These are phyloP conservation scores for Cutaneotrichosporon sp. DNA, from an alignment of 1,284 basidiomycete species.

Conservation along the genomic window DNA sequence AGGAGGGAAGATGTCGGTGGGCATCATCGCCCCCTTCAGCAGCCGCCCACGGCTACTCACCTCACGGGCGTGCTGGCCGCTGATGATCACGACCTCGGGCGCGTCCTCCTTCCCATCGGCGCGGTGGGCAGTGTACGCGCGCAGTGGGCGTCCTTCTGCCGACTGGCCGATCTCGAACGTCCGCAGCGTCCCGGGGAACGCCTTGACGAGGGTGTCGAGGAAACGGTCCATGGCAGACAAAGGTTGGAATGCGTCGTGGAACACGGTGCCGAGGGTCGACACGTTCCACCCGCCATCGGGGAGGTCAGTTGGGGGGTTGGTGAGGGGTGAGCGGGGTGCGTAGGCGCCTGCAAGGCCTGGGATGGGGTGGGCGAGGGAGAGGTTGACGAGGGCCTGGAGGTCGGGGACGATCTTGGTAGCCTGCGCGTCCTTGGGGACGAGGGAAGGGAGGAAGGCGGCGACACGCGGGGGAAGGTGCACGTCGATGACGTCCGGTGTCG, in stretches of 20 bases:
- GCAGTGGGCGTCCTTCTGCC: conserved; percentile 39
- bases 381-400: conserved; percentile 40
- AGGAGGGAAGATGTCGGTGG: neutral
- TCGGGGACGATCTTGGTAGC: conserved; percentile 32
- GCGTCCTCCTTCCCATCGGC: conserved; percentile 14
- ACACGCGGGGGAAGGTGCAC: conserved; percentile 30
- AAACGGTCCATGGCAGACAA: conserved; percentile 46
- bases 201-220: conserved; percentile 38
- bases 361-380: neutral
- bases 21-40: neutral
- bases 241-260: conserved; percentile 50
- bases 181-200: conserved; percentile 37
- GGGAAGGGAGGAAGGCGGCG: conserved; percentile 13
- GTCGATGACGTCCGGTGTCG: conserved; percentile 35
- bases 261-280: conserved; percentile 35
- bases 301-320: conserved; percentile 11
- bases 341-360: neutral
- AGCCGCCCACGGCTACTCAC: conserved; percentile 49
- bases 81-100: conserved; percentile 65
- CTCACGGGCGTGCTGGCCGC: conserved; percentile 77
- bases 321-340: neutral
- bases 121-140: conserved; percentile 37
- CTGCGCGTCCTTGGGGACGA: conserved; percentile 1
- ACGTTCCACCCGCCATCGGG: conserved; percentile 34
- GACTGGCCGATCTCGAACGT: conserved; percentile 40